These are phyloP conservation scores for Solanum lycopersicoides DNA, from an alignment of 257 asterid species.

Conservation along the genomic window DNA sequence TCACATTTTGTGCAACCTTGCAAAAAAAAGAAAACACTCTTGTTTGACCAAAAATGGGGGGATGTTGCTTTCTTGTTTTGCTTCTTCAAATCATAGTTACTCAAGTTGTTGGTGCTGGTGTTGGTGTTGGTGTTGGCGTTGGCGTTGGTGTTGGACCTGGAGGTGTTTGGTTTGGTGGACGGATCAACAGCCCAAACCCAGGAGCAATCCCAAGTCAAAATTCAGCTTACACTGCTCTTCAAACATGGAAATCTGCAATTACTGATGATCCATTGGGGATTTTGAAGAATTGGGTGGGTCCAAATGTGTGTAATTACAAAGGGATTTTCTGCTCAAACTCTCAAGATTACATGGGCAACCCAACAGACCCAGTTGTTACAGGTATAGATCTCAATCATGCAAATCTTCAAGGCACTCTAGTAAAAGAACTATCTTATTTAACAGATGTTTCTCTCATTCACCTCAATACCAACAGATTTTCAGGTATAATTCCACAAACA, in stretches of 20 bases:
- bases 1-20: conserved; percentile 27
- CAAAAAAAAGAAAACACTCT: conserved; percentile 3
- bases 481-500: conserved; percentile 45
- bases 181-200: conserved; percentile 16
- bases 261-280: conserved; percentile 58
- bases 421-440: conserved; percentile 38
- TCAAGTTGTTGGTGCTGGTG: conserved; percentile 23
- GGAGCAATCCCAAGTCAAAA: conserved; percentile 6
- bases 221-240: conserved; percentile 54
- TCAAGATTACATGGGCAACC: conserved; percentile 41
- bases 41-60: conserved; percentile 22
- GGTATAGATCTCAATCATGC: conserved; percentile 85
- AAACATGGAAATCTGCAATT: conserved; percentile 83
- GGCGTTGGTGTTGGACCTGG: background rate
- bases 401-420: conserved; percentile 51
- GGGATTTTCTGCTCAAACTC: conserved; percentile 60
- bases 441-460: conserved; percentile 53
- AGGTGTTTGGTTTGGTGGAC: conserved; percentile 13
- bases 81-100: conserved; percentile 21
- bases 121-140: conserved; percentile 22
- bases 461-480: conserved; percentile 65
- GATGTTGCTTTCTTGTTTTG: conserved; percentile 4
- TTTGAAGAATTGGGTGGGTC: conserved; percentile 45
- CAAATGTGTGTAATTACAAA: conserved; percentile 61
- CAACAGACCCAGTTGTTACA: conserved; percentile 28